Evolutionary conservation across 352 stramenopile species (phyloP).

Genomic region (Labyrinthula sp.): DNA sequence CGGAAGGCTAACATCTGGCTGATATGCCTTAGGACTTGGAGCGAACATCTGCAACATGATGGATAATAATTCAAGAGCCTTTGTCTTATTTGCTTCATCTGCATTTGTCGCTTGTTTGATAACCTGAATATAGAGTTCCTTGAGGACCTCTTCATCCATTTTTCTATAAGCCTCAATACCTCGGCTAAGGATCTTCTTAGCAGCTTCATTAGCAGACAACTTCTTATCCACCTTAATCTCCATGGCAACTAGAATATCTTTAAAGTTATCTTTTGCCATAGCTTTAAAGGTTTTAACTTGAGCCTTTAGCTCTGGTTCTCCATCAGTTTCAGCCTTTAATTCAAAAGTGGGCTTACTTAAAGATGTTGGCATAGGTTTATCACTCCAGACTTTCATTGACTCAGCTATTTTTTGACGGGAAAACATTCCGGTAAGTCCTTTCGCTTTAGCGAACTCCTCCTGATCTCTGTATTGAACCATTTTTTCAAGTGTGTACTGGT

Average conservation of each 20-base stretch:
- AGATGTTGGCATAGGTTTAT: slow-evolving; percentile 15
- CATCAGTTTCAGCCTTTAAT: no score
- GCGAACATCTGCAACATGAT: slow-evolving; percentile 35
- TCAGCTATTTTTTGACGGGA: slow-evolving; percentile 8
- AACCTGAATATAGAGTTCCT: slow-evolving; percentile 41
- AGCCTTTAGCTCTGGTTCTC: no score
- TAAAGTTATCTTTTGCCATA: no score
- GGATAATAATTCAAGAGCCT: slow-evolving; percentile 38
- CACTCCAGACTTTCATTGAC: slow-evolving; percentile 18
- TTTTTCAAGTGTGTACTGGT: slow-evolving; percentile 28
- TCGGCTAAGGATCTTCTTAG: no score
- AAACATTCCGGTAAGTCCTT: slow-evolving; percentile 1
- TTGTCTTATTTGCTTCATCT: slow-evolving; percentile 26
- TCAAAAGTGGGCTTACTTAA: no score
- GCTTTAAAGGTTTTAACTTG: no score
- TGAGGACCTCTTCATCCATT: slow-evolving; percentile 34
- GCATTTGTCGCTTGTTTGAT: slow-evolving; percentile 42
- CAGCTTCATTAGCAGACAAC: no score
- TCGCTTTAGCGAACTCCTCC: slow-evolving; percentile 10
- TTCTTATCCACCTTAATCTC: no score
- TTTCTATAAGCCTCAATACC: no score
- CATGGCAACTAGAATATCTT: no score
- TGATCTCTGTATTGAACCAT: slow-evolving; percentile 8
- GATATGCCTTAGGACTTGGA: slow-evolving; percentile 36
- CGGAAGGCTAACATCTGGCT: no score